Evolutionary conservation across 768 basidiomycete genomes (phyloP).

Genomic region (Saitozyma sp.): DNA sequence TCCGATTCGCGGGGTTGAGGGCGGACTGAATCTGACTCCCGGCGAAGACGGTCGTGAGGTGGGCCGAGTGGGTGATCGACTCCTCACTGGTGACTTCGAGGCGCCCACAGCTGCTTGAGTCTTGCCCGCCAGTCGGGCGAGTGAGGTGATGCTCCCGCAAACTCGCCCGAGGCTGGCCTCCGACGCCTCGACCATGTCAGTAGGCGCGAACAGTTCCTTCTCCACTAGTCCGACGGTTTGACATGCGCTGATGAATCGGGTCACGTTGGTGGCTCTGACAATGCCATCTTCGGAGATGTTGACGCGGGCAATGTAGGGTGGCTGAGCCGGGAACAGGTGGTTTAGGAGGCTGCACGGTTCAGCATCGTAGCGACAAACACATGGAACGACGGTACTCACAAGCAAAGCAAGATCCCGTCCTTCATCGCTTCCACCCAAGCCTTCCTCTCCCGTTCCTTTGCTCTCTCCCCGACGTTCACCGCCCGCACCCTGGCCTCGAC

Average conservation of each 20-base stretch:
- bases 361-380: constrained; percentile 4
- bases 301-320: constrained; percentile 31
- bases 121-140: constrained; percentile 64
- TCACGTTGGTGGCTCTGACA: constrained; percentile 31
- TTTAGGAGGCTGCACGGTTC: constrained; percentile 25
- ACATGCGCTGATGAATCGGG: constrained; percentile 73
- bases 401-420: constrained; percentile 86
- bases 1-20: constrained; percentile 3
- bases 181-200: constrained; percentile 63
- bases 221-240: constrained; percentile 61
- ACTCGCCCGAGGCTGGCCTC: constrained; percentile 69
- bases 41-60: too few relatives aligned
- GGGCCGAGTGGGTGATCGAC: constrained; percentile 3
- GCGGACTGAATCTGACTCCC: neutral
- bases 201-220: constrained; percentile 69
- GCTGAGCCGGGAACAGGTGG: constrained; percentile 36
- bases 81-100: too few relatives aligned
- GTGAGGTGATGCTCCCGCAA: constrained; percentile 68
- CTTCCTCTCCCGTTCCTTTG: constrained; percentile 73
- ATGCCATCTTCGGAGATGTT: constrained; percentile 51
- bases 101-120: constrained; percentile 52
- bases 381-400: constrained; percentile 61
- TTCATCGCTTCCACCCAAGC: constrained; percentile 72
- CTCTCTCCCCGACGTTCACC: constrained; percentile 50
- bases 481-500: constrained; percentile 20